Evolutionary conservation across 768 basidiomycete species (phyloP).

Genomic region (Myochromella boudieri): DNA sequence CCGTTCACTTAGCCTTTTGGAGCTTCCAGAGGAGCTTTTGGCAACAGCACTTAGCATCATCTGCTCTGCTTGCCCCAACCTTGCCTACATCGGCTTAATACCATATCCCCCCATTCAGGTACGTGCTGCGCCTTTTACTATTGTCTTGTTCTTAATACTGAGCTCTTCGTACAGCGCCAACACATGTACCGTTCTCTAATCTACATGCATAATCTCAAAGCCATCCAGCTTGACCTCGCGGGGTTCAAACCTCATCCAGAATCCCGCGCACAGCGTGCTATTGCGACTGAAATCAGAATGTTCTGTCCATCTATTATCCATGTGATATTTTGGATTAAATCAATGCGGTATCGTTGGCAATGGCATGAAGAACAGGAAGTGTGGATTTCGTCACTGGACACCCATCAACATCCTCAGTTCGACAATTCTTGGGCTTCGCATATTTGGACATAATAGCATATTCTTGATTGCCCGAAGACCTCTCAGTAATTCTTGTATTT

Average conservation of each 20-base stretch:
- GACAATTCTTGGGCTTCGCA: slow-evolving; percentile 14
- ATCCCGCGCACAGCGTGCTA: slow-evolving; percentile 25
- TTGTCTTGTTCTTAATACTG: neutral
- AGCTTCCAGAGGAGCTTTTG: slow-evolving; percentile 27
- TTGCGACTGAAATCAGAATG: slow-evolving; percentile 31
- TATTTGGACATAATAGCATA: neutral
- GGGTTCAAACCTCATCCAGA: slow-evolving; percentile 27
- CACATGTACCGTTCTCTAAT: slow-evolving; percentile 25
- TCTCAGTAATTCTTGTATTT: no score
- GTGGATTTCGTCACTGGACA: slow-evolving; percentile 13
- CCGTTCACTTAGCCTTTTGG: slow-evolving; percentile 27
- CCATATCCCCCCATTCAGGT: slow-evolving; percentile 27
- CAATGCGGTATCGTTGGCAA: slow-evolving; percentile 25
- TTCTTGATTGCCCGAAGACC: no score
- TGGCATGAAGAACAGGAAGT: slow-evolving; percentile 4
- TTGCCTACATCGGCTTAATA: slow-evolving; percentile 28
- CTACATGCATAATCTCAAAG: slow-evolving; percentile 24
- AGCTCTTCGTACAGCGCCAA: slow-evolving; percentile 23
- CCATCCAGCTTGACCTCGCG: slow-evolving; percentile 33
- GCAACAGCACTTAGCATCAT: slow-evolving; percentile 20
- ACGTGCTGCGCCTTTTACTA: slow-evolving; percentile 10
- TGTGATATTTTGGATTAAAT: slow-evolving; percentile 31
- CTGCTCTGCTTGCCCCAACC: slow-evolving; percentile 20
- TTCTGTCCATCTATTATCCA: slow-evolving; percentile 26
- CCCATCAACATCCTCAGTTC: slow-evolving; percentile 9